A percentile compares a stretch with the other conserved stretches of the same genome.
Conservation (phyloP, 257 asterid species). For the Penstemon newberryi region DNA sequence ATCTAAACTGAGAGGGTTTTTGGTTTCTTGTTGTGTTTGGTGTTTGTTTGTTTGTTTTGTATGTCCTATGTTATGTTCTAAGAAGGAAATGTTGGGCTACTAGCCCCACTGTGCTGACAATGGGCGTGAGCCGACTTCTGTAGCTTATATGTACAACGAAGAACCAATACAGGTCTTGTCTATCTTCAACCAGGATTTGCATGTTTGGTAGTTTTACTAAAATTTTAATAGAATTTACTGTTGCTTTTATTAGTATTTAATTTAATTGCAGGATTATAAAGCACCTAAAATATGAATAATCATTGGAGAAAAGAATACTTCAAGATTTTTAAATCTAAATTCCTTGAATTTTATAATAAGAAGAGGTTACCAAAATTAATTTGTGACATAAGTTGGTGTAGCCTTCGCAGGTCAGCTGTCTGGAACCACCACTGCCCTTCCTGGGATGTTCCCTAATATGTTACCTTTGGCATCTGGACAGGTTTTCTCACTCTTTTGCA, state of each 20-base stretch:
- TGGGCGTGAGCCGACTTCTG: conserved; percentile 99
- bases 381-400: conserved; percentile 33
- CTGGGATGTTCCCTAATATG: conserved; percentile 86
- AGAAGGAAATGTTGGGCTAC: conserved; percentile 99
- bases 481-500: conserved; percentile 39
- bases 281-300: conserved; percentile 22
- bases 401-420: conserved; percentile 77
- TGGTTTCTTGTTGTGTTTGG: conserved; percentile 97
- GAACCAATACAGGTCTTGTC: conserved; percentile 93
- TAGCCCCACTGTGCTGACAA: conserved; percentile 99
- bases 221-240: conserved; percentile 34
- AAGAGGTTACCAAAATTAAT: conserved; percentile 20
- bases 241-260: conserved; percentile 25
- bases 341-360: conserved; percentile 24
- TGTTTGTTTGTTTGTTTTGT: conserved; percentile 93
- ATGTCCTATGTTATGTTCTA: conserved; percentile 86
- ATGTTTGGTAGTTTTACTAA: conserved; percentile 61
- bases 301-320: conserved; percentile 5
- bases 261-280: conserved; percentile 24
- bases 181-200: conserved; percentile 95
- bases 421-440: conserved; percentile 60
- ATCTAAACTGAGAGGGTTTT: conserved; percentile 87
- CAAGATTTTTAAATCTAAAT: conserved; percentile 13
- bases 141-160: conserved; percentile 96
- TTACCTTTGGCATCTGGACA: conserved; percentile 73